phyloP scores from a whole-genome alignment of 495 filamentous ascomycete species.

The Cercophora sp. region DNA sequence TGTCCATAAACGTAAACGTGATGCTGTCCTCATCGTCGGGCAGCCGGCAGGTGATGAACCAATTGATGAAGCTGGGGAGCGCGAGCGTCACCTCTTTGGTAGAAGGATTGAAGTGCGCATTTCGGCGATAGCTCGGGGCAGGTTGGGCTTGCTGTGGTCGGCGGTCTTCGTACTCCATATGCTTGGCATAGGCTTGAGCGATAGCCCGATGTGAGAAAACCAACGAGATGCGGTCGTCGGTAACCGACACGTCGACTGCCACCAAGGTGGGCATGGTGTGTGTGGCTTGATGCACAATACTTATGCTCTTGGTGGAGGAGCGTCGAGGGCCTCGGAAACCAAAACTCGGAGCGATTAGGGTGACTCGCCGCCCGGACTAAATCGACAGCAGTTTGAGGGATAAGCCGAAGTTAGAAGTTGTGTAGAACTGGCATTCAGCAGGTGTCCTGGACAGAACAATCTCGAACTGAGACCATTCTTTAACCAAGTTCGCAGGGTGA shows the following conservation, averaged over 20 bases:
- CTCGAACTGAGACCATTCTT: not conserved
- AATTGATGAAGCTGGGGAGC: conserved; percentile 28
- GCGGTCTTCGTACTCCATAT: conserved; percentile 23
- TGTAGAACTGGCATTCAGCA: not conserved
- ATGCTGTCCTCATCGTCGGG: conserved; percentile 33
- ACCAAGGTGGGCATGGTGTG: conserved; percentile 27
- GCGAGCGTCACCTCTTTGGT: conserved; percentile 26
- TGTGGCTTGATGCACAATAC: no score
- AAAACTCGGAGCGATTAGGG: no score
- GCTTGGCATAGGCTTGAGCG: conserved; percentile 26
- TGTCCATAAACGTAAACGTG: conserved; percentile 26
- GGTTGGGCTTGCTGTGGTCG: conserved; percentile 12
- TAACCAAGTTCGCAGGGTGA: conserved; percentile 2
- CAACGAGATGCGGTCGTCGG: conserved; percentile 25
- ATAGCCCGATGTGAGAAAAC: conserved; percentile 31
- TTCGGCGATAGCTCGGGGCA: conserved; percentile 20
- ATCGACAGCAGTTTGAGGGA: no score
- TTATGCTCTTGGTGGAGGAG: no score
- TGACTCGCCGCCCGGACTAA: no score
- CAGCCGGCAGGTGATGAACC: conserved; percentile 35
- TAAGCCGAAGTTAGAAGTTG: not conserved
- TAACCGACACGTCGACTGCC: conserved; percentile 29
- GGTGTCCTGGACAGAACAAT: not conserved
- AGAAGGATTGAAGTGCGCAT: conserved; percentile 15
- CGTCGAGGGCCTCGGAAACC: no score